These are phyloP conservation scores for Coriolopsis trogii DNA, from an alignment of 1,284 basidiomycete genomes.

Conservation along the genomic window DNA sequence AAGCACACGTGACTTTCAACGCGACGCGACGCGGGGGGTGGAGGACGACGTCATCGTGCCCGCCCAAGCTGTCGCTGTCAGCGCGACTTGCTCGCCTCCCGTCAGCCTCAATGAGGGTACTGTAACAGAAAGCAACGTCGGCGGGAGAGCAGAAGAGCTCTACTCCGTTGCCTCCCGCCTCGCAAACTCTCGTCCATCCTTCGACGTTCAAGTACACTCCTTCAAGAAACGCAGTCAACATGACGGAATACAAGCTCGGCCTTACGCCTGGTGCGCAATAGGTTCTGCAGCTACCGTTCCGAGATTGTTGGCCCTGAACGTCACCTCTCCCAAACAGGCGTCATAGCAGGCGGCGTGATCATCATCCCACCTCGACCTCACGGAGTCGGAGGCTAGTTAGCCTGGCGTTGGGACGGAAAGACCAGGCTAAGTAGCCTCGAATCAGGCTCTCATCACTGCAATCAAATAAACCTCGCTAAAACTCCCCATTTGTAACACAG, in stretches of 20 bases:
- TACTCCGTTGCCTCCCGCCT: conserved; percentile 2
- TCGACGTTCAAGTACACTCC: too few relatives aligned
- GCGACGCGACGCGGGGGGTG: not conserved
- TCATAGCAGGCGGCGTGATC: too few relatives aligned
- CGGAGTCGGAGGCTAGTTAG: not conserved
- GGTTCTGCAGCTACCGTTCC: too few relatives aligned
- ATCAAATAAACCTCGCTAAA: not conserved
- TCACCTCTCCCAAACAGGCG: too few relatives aligned
- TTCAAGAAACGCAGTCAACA: too few relatives aligned
- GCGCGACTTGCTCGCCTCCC: too few relatives aligned
- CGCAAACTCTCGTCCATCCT: too few relatives aligned
- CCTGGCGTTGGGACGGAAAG: not conserved
- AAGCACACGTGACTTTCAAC: too few relatives aligned
- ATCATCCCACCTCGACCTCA: conserved; percentile 8
- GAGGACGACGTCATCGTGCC: not conserved
- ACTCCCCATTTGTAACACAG: not conserved
- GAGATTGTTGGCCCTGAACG: too few relatives aligned
- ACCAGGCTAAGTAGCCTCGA: not conserved
- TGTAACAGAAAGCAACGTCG: conserved; percentile 6
- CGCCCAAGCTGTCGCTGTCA: too few relatives aligned
- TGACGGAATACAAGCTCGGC: too few relatives aligned
- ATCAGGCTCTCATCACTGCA: not conserved
- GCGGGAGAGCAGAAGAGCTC: not conserved
- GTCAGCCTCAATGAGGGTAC: conserved; percentile 14
- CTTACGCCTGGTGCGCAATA: too few relatives aligned